Evolutionary conservation across 257 asterid genomes (phyloP).

Genomic region (Solanum appendiculatum): DNA sequence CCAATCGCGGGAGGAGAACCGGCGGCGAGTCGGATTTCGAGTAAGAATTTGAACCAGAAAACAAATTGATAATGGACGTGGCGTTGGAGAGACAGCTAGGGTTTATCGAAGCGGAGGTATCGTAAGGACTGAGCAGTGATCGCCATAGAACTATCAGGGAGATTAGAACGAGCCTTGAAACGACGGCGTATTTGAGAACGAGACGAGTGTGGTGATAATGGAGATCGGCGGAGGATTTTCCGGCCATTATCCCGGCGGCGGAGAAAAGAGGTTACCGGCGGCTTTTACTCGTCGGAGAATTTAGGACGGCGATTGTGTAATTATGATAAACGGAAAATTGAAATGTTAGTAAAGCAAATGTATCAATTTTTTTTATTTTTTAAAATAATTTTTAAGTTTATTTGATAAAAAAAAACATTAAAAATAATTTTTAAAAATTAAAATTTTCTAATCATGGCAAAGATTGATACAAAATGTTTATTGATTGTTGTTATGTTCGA

Average conservation of each 20-base stretch:
- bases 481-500: rapidly evolving
- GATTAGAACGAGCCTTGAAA: constrained; percentile 41
- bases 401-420: neutral
- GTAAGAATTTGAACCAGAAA: constrained; percentile 4
- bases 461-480: neutral
- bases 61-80: neutral
- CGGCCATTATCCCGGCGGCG: neutral
- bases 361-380: neutral
- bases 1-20: constrained; percentile 40
- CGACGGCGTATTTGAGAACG: constrained; percentile 35
- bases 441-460: neutral
- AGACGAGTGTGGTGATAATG: constrained; percentile 10
- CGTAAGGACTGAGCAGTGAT: constrained; percentile 64
- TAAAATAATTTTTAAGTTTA: too few species aligned
- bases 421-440: too few species aligned
- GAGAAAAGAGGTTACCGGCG: neutral
- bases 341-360: neutral
- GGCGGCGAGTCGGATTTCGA: constrained; percentile 3
- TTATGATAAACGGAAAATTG: neutral
- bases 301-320: neutral
- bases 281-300: neutral
- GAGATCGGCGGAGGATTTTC: neutral
- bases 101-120: constrained; percentile 74
- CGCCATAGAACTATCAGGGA: constrained; percentile 53
- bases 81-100: constrained; percentile 50